Conservation (phyloP, 352 stramenopile genomes). For the Sclerospora graminicola region DNA sequence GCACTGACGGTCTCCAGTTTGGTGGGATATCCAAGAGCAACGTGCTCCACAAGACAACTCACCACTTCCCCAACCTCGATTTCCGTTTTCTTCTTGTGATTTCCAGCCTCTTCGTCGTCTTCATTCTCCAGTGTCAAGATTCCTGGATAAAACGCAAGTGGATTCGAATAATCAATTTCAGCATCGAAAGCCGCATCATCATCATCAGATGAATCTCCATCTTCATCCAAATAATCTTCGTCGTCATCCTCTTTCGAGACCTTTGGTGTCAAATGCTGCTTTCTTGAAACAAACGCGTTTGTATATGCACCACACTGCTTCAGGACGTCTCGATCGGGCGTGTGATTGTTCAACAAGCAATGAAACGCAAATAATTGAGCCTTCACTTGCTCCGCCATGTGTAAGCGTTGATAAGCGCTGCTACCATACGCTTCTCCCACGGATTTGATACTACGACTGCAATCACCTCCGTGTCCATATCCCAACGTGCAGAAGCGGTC, state of each 20-base stretch:
- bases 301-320: slow-evolving; percentile 81
- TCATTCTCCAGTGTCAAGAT: slow-evolving; percentile 39
- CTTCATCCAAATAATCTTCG: slow-evolving; percentile 71
- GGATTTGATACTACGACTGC: slow-evolving; percentile 65
- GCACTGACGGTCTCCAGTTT: slow-evolving; percentile 29
- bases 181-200: slow-evolving; percentile 69
- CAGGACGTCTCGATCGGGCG: slow-evolving; percentile 72
- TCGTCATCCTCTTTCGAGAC: slow-evolving; percentile 43
- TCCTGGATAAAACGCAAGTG: slow-evolving; percentile 43
- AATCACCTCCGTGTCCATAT: slow-evolving; percentile 58
- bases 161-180: slow-evolving; percentile 25
- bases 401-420: slow-evolving; percentile 44
- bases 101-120: slow-evolving; percentile 23
- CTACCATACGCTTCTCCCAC: slow-evolving; percentile 65
- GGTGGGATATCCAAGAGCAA: slow-evolving; percentile 67
- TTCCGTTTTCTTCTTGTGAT: slow-evolving; percentile 49
- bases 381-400: slow-evolving; percentile 83
- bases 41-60: slow-evolving; percentile 70
- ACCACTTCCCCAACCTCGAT: slow-evolving; percentile 66
- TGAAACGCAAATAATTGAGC: slow-evolving; percentile 84
- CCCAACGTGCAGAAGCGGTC: slow-evolving; percentile 80
- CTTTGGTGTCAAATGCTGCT: slow-evolving; percentile 50
- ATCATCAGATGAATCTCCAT: slow-evolving; percentile 54
- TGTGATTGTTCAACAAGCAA: slow-evolving; percentile 82
- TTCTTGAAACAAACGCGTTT: slow-evolving; percentile 70